Evolutionary conservation across 176 grass and related monocot genomes (phyloP).

Genomic region (Elymus sibiricus): DNA sequence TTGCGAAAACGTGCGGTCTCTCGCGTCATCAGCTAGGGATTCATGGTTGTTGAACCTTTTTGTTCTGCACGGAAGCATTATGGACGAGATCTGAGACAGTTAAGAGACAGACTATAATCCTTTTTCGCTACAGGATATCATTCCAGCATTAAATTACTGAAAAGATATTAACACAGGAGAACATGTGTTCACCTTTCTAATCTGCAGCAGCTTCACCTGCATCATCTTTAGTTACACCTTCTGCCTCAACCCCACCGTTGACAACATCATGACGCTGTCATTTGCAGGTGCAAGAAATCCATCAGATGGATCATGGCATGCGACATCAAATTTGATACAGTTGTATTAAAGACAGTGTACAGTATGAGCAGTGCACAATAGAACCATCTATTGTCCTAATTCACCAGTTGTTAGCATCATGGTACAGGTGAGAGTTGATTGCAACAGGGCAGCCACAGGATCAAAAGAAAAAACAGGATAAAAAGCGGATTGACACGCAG

Average conservation of each 20-base stretch:
- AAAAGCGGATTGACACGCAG: no score
- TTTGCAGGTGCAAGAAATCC: conserved; percentile 17
- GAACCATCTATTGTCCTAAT: neutral
- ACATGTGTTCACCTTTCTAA: conserved; percentile 26
- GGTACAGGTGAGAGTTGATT: no score
- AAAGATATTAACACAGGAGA: neutral
- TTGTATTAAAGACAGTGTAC: neutral
- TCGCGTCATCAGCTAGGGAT: conserved; percentile 73
- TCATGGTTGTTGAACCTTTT: conserved; percentile 81
- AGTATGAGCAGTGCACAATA: neutral
- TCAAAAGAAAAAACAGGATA: no score
- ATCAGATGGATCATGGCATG: conserved; percentile 1
- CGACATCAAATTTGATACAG: neutral
- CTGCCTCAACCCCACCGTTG: conserved; percentile 61
- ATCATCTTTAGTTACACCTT: conserved; percentile 54
- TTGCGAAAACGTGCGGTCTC: neutral
- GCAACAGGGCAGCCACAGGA: no score
- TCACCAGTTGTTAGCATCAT: no score
- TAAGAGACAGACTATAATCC: neutral
- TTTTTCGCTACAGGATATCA: neutral
- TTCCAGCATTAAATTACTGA: neutral
- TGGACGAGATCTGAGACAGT: neutral
- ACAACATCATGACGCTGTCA: conserved; percentile 66
- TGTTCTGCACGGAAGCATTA: conserved; percentile 31
- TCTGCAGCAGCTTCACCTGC: conserved; percentile 45